A percentile compares a stretch with the other conserved stretches of the same genome.
phyloP scores from a whole-genome alignment of 1,284 basidiomycete genomes.

The Cryptococcus neoformans region DNA sequence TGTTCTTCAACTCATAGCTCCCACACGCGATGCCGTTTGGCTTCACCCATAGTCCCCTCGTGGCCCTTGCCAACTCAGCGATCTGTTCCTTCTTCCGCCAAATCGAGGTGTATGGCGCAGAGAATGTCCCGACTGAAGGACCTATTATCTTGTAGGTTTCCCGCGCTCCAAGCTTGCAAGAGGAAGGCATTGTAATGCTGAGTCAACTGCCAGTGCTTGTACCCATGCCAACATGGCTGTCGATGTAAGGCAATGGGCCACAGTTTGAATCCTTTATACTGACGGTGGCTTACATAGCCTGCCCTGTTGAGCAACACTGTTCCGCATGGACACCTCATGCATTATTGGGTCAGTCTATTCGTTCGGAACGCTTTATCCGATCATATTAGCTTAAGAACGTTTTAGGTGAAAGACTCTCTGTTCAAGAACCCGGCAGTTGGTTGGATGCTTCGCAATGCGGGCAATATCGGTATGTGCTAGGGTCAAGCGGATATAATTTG shows the following conservation, averaged over 20 bases:
- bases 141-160: slow-evolving; percentile 78
- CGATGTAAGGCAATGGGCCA: slow-evolving; percentile 62
- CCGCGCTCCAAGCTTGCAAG: neutral
- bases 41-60: slow-evolving; percentile 62
- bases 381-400: neutral
- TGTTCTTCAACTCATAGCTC: neutral
- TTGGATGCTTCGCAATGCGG: slow-evolving; percentile 77
- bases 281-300: slow-evolving; percentile 24
- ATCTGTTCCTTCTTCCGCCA: slow-evolving; percentile 82
- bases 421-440: slow-evolving; percentile 72
- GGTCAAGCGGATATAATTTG: too few species aligned
- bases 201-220: slow-evolving; percentile 58
- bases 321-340: slow-evolving; percentile 54
- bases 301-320: slow-evolving; percentile 44
- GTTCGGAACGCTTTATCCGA: neutral
- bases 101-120: slow-evolving; percentile 74
- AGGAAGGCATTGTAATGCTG: too few species aligned
- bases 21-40: slow-evolving; percentile 50
- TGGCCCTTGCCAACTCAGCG: slow-evolving; percentile 66
- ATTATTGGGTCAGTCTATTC: slow-evolving; percentile 92
- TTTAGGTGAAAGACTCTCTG: slow-evolving; percentile 55
- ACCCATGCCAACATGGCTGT: slow-evolving; percentile 93
- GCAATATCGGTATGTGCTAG: slow-evolving; percentile 63
- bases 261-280: neutral
- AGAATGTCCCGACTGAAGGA: slow-evolving; percentile 77